A percentile compares a stretch with the other conserved stretches of the same genome.
Evolutionary conservation across 805 yeast genomes (phyloP).

Genomic region (Candida tammaniensis): DNA sequence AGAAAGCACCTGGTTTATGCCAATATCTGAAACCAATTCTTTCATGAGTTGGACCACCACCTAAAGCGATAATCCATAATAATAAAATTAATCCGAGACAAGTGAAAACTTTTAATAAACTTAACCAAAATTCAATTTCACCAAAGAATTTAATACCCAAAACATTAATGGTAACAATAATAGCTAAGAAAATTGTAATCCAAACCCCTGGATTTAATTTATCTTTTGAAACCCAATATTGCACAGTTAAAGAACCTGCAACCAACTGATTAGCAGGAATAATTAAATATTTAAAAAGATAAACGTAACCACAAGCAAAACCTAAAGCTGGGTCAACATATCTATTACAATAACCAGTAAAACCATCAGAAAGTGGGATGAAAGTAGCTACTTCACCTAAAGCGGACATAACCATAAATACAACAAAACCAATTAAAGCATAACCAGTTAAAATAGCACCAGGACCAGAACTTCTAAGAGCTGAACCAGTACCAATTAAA

Average conservation of each 20-base stretch:
- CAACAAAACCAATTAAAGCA: slow-evolving; percentile 66
- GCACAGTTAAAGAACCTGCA: slow-evolving; percentile 55
- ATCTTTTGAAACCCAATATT: slow-evolving; percentile 50
- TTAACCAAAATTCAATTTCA: slow-evolving; percentile 63
- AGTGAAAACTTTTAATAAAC: slow-evolving; percentile 61
- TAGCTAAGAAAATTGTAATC: slow-evolving; percentile 47
- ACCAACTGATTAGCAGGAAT: slow-evolving; percentile 64
- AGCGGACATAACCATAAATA: slow-evolving; percentile 65
- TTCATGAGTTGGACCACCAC: slow-evolving; percentile 77
- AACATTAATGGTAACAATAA: slow-evolving; percentile 40
- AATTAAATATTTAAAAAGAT: slow-evolving; percentile 52
- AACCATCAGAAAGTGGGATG: slow-evolving; percentile 64
- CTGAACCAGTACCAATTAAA: slow-evolving; percentile 71
- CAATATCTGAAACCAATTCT: slow-evolving; percentile 72
- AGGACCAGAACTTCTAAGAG: slow-evolving; percentile 71
- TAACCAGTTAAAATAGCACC: slow-evolving; percentile 64
- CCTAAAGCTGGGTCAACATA: slow-evolving; percentile 67
- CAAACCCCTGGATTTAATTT: slow-evolving; percentile 56
- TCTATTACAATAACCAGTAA: slow-evolving; percentile 61
- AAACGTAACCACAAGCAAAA: slow-evolving; percentile 66
- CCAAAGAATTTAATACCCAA: slow-evolving; percentile 52
- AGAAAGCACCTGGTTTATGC: slow-evolving; percentile 65
- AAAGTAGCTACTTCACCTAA: slow-evolving; percentile 69
- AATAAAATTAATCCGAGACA: slow-evolving; percentile 65
- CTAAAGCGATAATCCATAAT: slow-evolving; percentile 63